Evolutionary conservation across 495 filamentous ascomycete genomes (phyloP).

Genomic region (Lepraria neglecta): DNA sequence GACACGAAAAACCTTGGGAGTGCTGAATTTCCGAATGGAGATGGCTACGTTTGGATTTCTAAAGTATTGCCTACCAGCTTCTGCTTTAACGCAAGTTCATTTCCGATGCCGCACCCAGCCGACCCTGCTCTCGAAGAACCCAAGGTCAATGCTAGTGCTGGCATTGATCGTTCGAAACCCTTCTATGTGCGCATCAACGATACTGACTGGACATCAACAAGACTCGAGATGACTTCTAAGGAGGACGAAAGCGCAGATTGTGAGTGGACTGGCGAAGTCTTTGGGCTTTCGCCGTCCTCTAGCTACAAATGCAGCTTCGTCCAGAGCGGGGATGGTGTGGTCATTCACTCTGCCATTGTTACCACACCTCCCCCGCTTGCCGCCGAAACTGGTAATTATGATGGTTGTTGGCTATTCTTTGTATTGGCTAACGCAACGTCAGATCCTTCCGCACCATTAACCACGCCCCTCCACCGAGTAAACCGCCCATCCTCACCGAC

Average conservation of each 20-base stretch:
- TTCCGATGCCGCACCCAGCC: conserved; percentile 33
- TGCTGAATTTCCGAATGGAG: conserved; percentile 63
- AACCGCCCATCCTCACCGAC: conserved; percentile 77
- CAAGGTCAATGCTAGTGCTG: conserved; percentile 31
- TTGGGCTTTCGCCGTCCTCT: conserved; percentile 76
- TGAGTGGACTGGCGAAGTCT: conserved; percentile 77
- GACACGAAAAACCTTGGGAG: conserved; percentile 75
- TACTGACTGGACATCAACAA: conserved; percentile 78
- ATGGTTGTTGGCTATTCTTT: neutral
- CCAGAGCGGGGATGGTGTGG: conserved; percentile 61
- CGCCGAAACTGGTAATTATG: conserved; percentile 53
- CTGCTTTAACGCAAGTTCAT: conserved; percentile 70
- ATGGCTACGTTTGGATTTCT: conserved; percentile 79
- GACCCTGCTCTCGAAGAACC: conserved; percentile 14
- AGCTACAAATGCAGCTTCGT: conserved; percentile 84
- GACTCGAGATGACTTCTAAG: conserved; percentile 51
- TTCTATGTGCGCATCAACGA: conserved; percentile 88
- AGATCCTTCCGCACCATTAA: conserved; percentile 33
- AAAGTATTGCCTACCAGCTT: conserved; percentile 76
- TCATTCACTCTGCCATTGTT: conserved; percentile 72
- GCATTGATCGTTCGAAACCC: conserved; percentile 60
- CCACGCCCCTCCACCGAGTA: conserved; percentile 49
- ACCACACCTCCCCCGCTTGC: conserved; percentile 68
- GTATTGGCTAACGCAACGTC: conserved; percentile 11
- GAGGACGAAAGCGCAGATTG: conserved; percentile 42